Evolutionary conservation across 805 yeast species (phyloP).

Genomic region (Wickerhamiella alocasiicola): DNA sequence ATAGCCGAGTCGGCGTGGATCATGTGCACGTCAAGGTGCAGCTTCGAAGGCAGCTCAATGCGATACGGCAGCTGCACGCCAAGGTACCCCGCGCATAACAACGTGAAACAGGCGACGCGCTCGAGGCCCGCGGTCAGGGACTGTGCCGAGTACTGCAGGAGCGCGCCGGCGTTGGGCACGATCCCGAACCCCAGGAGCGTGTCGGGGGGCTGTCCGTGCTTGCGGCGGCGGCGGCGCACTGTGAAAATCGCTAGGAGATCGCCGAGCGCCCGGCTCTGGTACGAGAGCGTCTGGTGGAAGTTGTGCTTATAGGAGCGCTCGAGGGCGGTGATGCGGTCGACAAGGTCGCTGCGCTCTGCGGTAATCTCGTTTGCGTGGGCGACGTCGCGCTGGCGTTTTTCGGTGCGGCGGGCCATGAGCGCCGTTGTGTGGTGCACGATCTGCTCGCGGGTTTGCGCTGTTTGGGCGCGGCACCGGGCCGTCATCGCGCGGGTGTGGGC

Average conservation of each 20-base stretch:
- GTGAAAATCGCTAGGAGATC: constrained; percentile 19
- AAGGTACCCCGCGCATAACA: constrained; percentile 25
- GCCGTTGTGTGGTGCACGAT: not conserved
- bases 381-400: constrained; percentile 4
- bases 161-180: constrained; percentile 24
- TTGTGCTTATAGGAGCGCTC: constrained; percentile 17
- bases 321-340: constrained; percentile 8
- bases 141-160: constrained; percentile 24
- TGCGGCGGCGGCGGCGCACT: constrained; percentile 12
- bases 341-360: not conserved
- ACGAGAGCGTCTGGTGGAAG: constrained; percentile 17
- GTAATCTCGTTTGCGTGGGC: not conserved
- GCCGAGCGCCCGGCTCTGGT: constrained; percentile 19
- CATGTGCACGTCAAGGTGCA: constrained; percentile 15
- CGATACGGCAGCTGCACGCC: constrained; percentile 25
- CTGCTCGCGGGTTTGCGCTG: constrained; percentile 7
- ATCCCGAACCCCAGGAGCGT: constrained; percentile 23
- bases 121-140: constrained; percentile 26
- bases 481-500: constrained; percentile 15
- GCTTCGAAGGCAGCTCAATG: constrained; percentile 22
- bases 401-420: constrained; percentile 1
- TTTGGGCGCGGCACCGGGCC: constrained; percentile 12
- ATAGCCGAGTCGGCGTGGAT: constrained; percentile 5
- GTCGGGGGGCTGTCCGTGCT: constrained; percentile 9
- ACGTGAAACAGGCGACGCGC: constrained; percentile 24